These are phyloP conservation scores for Fennellomyces sp. DNA, from an alignment of 371 early-diverging fungal species.

Conservation along the genomic window DNA sequence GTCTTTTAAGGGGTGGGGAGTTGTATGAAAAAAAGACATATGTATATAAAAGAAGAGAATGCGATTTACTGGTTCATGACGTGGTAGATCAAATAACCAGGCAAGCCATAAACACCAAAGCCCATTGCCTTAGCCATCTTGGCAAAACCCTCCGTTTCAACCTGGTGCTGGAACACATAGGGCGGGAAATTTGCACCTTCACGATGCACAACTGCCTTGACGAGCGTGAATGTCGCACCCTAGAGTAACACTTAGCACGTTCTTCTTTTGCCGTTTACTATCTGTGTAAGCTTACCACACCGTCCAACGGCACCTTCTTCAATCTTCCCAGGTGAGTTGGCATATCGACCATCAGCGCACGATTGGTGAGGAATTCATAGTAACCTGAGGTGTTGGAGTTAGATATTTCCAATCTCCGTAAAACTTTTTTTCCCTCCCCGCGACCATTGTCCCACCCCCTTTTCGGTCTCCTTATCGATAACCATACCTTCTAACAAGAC, in stretches of 20 bases:
- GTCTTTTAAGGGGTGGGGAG: background rate
- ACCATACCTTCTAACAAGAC: constrained; percentile 42
- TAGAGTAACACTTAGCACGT: background rate
- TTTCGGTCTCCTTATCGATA: constrained; percentile 11
- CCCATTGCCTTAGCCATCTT: constrained; percentile 72
- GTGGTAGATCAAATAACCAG: constrained; percentile 58
- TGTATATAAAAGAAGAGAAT: background rate
- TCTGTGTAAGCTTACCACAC: constrained; percentile 21
- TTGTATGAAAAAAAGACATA: background rate
- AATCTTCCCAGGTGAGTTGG: constrained; percentile 36
- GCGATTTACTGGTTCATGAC: constrained; percentile 19
- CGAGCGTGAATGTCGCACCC: constrained; percentile 54
- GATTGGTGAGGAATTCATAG: constrained; percentile 45
- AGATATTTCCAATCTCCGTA: background rate
- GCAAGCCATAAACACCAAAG: constrained; percentile 63
- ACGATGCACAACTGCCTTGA: constrained; percentile 70
- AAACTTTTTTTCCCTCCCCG: background rate
- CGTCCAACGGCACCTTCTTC: constrained; percentile 42
- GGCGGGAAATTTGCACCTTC: constrained; percentile 60
- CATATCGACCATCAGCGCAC: constrained; percentile 51
- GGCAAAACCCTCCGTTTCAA: constrained; percentile 82
- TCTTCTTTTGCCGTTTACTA: background rate
- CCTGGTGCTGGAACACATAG: constrained; percentile 46
- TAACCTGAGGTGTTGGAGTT: constrained; percentile 25
- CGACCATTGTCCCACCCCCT: background rate